Evolutionary conservation across 2,329 filamentous ascomycete genomes (phyloP), one percentile per base, ranked within the genome.

Genomic region (Zelopaecilomyces penicillatus): DNA sequence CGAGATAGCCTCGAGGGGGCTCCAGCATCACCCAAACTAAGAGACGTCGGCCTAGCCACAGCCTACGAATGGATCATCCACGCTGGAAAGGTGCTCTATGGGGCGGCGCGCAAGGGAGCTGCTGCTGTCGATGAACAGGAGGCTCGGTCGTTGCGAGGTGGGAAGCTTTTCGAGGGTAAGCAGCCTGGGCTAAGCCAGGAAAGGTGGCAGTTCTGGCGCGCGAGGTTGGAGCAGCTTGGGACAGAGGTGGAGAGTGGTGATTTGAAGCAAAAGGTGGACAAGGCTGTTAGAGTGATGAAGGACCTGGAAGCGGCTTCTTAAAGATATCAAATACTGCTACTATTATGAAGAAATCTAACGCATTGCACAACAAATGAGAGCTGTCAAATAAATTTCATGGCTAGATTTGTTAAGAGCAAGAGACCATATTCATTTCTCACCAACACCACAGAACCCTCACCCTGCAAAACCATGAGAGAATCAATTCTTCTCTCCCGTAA

Each of bases 121-220:
- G 7, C n/a, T 7, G 40, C 52, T 37, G 45, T 61, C 6, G 50
- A 54, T 33, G 50, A 55, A 5, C 31, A 42, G 10, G 53, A 57
- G 35, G 39, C 45, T 35, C 48, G 50, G 40, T 32, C 51, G 27
- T 41, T 57, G 37, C 51, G 46, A 40, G 41, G 54, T 7, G 59
- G 57, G 2, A 39, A 42, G 12, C 44, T 56, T 12, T 53, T 57
- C 35, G 29, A 47, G 41, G 51, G 48, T 26, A 42, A 37, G 4
- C 45, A 46, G 41, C 43, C 54, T n/a, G 60, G 54, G 10, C 42
- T 58, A 36, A 57, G 43, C 30, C 43, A 50, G 29, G 52, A 53
- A 49, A 53, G 61, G 9, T 65, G 60, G 61, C 30, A 29, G 28
- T 62, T 61, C 44, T 65, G 61, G 62, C 45, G 52, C 33, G 43